Base-by-base conservation (phyloP, 2,329 filamentous ascomycete species). In the Alternaria hordeiaustralica region DNA sequence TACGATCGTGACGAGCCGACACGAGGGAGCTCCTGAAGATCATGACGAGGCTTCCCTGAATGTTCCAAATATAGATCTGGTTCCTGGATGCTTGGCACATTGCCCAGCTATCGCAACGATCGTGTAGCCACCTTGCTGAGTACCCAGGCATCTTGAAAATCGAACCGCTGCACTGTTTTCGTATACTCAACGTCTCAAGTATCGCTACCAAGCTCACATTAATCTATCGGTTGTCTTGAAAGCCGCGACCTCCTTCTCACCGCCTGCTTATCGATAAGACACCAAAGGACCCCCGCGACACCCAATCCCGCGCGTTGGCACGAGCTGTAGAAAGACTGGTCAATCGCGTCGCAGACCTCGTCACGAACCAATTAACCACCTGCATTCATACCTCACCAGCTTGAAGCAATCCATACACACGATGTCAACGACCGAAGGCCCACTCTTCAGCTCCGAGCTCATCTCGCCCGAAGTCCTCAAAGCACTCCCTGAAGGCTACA, bases 401-500 rank as follows among this genome's bases (percentile, higher is more conserved):
- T 12, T 12, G n/a, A 13, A 21, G 12, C 13, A 18, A 41, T 8
- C 13, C 9, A 6, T 20, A 46, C 28, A n/a, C 9, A 53, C 28
- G 33, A 67, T 65, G 43, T 53, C 69, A 61, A 60, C 71, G 54
- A 70, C 69, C 55, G 75, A 79, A 69, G 70, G 74, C 26, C 90
- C 88, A 36, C 91, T 97, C 79, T 97, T 97, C 86, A 87, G 90
- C 61, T 78, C 87, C 67, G 83, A 88, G 65, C 90, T 97, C 75
- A 90, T 98, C 80, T 93, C 93, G 23, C 88, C 92, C 20, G 84
- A 87, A 58, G 92, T 97, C 71, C 83, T 88, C 64, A 84, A 89
- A 44, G 86, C 85, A 18, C 89, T 98, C 0, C 95, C 96, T 46
- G 84, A 90, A 71, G 90, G 91, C 74, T 98, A 98, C 85, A 88